phyloP scores from a whole-genome alignment of 495 filamentous ascomycete species.

The Filosporella fistucella region DNA sequence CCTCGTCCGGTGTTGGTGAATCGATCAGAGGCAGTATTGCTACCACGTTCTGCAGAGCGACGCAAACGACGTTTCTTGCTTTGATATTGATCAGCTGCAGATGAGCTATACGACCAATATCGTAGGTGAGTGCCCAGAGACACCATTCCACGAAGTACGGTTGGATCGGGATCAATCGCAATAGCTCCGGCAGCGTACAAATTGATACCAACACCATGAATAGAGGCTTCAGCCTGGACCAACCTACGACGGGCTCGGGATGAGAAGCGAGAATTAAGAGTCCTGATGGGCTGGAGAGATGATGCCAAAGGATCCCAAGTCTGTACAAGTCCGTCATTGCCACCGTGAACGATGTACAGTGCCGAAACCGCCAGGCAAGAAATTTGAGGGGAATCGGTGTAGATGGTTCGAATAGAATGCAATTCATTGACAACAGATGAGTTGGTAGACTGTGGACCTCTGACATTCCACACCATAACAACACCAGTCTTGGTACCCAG shows the following conservation, averaged over 20 bases:
- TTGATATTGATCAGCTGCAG: constrained; percentile 59
- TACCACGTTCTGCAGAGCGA: constrained; percentile 49
- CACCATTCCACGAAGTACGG: constrained; percentile 84
- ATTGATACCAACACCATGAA: constrained; percentile 64
- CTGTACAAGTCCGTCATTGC: constrained; percentile 92
- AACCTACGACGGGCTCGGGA: constrained; percentile 71
- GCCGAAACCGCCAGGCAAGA: constrained; percentile 83
- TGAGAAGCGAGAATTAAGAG: constrained; percentile 83
- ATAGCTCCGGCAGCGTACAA: constrained; percentile 82
- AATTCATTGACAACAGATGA: constrained; percentile 43
- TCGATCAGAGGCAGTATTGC: constrained; percentile 49
- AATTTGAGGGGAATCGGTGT: constrained; percentile 87
- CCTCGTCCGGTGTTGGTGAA: constrained; percentile 56
- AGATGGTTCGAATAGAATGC: constrained; percentile 70
- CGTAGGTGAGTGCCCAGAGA: constrained; percentile 81
- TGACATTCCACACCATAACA: constrained; percentile 81
- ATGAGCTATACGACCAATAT: constrained; percentile 91
- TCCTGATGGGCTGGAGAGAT: constrained; percentile 71
- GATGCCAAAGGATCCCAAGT: constrained; percentile 95
- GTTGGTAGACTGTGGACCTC: constrained; percentile 51
- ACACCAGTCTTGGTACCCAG: constrained; percentile 75
- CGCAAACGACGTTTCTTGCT: constrained; percentile 57
- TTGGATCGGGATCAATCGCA: constrained; percentile 83
- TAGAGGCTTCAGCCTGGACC: constrained; percentile 65
- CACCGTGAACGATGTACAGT: constrained; percentile 85